phyloP scores from a whole-genome alignment of 2,329 filamentous ascomycete species.

The Fusarium sp. region DNA sequence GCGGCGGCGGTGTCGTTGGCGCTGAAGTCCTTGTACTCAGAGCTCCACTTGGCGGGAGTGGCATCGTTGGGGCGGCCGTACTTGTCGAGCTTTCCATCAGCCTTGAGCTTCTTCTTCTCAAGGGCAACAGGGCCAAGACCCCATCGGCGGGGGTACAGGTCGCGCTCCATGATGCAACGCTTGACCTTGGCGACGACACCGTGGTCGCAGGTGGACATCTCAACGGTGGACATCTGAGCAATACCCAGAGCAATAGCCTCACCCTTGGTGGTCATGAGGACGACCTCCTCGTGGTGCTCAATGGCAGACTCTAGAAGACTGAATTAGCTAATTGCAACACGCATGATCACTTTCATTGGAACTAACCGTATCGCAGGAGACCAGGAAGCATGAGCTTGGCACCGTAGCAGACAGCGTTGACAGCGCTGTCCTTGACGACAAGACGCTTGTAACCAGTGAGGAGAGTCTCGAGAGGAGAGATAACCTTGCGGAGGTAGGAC shows the following conservation, averaged over 20 bases:
- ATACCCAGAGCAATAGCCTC: constrained; percentile 97
- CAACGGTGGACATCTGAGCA: constrained; percentile 97
- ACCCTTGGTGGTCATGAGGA: constrained; percentile 98
- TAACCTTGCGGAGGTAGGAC: constrained; percentile 89
- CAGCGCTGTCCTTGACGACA: constrained; percentile 85
- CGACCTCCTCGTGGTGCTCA: constrained; percentile 94
- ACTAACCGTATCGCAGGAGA: constrained; percentile 86
- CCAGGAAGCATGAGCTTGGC: constrained; percentile 99
- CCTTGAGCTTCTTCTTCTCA: constrained; percentile 99
- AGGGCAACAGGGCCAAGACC: constrained; percentile 90
- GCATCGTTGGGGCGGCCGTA: constrained; percentile 91
- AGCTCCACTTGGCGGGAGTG: constrained; percentile 92
- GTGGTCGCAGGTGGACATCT: constrained; percentile 96
- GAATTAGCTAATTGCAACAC: constrained; percentile 44
- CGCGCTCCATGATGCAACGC: constrained; percentile 99
- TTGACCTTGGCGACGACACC: constrained; percentile 99
- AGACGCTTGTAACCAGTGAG: constrained; percentile 95
- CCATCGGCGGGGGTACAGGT: constrained; percentile 96
- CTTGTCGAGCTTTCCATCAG: constrained; percentile 97
- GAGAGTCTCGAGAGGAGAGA: constrained; percentile 91
- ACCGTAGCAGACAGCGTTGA: constrained; percentile 98
- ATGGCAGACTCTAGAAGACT: constrained; percentile 77
- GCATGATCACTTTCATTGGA: not conserved
- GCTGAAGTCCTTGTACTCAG: constrained; percentile 91
- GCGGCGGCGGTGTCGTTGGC: constrained; percentile 61